Base-by-base conservation (phyloP, 2,329 filamentous ascomycete genomes). In the Fusarium phyllophilum region DNA sequence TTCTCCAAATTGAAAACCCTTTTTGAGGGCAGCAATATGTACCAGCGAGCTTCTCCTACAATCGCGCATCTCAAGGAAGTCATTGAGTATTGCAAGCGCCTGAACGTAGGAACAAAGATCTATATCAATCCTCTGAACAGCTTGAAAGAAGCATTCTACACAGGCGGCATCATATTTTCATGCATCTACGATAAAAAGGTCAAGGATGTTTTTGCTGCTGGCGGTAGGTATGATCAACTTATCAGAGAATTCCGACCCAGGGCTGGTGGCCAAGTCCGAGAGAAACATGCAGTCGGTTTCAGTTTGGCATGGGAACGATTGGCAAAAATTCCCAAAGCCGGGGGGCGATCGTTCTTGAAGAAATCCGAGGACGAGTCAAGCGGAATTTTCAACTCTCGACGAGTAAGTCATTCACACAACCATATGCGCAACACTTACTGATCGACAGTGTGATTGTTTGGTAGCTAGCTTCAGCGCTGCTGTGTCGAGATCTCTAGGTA, bases 81-180 rank as follows among this genome's bases (percentile, higher is more conserved):
- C 2, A 86, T 94, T 51, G 89, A 90, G 39, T 96, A 96, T 78
- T 88, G 92, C 66, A 93, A 93, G 78, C 89, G 91, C 5, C 91
- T 97, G 70, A 90, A 91, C 2, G 88, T 98, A 3, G 88, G 88
- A 62, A 91, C 91, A 55, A 96, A 95, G 79, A 86, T 97, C 34
- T 97, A 95, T 78, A 87, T 98, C 75, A 94, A 91, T 73, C 95
- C 96, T 1, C 86, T 99, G 12, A 93, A 92, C 79, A 97, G 94
- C 81, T 89, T 97, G 78, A 97, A 97, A 78, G 95, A 98, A 79
- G 93, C 92, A 64, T 98, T 98, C 80, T 99, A 96, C 81, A 86
- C 89, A 24, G 93, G 93, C 2, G 95, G 95, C 13, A 86, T 98
- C 34, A 86, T 98, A 48, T 98, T 99, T 80, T 94, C 97, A 70